These are phyloP conservation scores for Spathaspora girioi DNA, from an alignment of 805 yeast genomes.

Conservation along the genomic window DNA sequence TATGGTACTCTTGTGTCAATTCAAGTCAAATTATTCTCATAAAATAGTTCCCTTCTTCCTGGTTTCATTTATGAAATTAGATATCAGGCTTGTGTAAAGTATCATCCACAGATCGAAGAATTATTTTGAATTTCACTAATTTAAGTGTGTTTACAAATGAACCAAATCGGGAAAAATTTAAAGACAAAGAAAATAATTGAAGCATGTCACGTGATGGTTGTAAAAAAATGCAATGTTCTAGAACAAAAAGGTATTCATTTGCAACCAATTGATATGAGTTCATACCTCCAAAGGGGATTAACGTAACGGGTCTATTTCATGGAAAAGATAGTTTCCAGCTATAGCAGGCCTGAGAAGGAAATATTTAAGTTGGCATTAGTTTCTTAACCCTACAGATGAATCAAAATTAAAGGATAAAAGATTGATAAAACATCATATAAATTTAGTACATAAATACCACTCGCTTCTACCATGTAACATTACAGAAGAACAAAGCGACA, in stretches of 20 bases:
- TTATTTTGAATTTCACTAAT: not conserved
- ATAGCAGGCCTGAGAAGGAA: no score
- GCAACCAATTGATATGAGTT: not conserved
- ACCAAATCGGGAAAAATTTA: not conserved
- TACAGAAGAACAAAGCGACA: no score
- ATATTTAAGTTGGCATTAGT: no score
- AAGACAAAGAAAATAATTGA: not conserved
- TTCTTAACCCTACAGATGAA: no score
- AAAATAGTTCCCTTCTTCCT: not conserved
- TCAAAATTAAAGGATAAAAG: no score
- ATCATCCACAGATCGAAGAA: not conserved
- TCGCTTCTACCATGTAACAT: no score
- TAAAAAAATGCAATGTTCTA: not conserved
- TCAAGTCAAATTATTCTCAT: not conserved
- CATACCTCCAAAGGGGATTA: no score
- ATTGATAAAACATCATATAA: no score
- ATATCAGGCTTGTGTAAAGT: not conserved
- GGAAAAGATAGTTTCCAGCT: no score
- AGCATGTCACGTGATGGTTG: not conserved
- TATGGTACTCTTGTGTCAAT: no score
- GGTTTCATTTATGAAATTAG: not conserved
- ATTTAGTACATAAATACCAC: no score
- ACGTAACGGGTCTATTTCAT: no score
- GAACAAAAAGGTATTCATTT: not conserved
- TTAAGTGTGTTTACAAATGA: conserved; percentile 2